These are phyloP conservation scores for Calonectria pseudoturangicola DNA, from an alignment of 2,329 filamentous ascomycete genomes.

Conservation along the genomic window DNA sequence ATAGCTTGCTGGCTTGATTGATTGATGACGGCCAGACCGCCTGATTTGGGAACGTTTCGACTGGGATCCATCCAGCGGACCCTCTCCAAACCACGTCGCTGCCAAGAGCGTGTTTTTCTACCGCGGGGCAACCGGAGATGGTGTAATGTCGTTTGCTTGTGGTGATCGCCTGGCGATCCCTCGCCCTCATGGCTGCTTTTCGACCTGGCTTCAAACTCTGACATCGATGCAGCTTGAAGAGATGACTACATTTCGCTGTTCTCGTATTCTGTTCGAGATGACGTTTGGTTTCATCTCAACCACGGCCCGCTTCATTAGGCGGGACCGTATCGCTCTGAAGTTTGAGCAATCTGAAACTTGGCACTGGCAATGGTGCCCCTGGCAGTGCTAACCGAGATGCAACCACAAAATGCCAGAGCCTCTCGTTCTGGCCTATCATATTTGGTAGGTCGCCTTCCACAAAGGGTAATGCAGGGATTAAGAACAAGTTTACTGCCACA, in stretches of 20 bases:
- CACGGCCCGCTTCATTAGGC: conserved; percentile 24
- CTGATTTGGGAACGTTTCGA: conserved; percentile 21
- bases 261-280: not conserved
- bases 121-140: not conserved
- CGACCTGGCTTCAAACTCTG: not conserved
- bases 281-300: conserved; percentile 24
- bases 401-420: conserved; percentile 13
- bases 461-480: conserved; percentile 22
- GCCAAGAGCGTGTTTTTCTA: conserved; percentile 5
- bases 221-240: not conserved
- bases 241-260: not conserved
- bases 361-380: conserved; percentile 15
- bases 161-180: conserved; percentile 17
- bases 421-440: not conserved
- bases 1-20: conserved; percentile 1
- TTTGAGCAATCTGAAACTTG: conserved; percentile 30
- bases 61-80: conserved; percentile 7
- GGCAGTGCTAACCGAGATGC: conserved; percentile 4
- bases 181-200: not conserved
- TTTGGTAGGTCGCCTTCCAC: not conserved
- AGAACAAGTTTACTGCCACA: conserved; percentile 20
- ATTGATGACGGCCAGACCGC: conserved; percentile 14
- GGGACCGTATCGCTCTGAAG: conserved; percentile 1
- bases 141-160: conserved; percentile 31
- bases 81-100: conserved; percentile 1